phyloP scores from a whole-genome alignment of 176 grass and related monocot genomes.

The Oryza glaberrima region DNA sequence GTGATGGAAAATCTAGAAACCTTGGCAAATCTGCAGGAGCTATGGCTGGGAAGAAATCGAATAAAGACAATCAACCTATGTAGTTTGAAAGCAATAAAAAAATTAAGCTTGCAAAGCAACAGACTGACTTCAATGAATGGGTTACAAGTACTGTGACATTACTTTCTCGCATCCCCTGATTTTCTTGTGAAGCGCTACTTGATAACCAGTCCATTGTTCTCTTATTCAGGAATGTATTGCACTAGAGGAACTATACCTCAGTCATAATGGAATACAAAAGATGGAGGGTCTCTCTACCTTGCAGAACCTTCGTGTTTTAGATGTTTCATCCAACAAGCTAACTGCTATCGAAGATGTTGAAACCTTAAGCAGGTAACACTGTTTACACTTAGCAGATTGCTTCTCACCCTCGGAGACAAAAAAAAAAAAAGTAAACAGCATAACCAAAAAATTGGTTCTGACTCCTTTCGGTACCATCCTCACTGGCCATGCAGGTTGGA shows the following conservation, averaged over 20 bases:
- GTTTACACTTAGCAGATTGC: background rate
- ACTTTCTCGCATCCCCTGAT: background rate
- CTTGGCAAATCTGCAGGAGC: slow-evolving; percentile 77
- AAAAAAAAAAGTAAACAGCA: background rate
- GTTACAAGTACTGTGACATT: slow-evolving; percentile 68
- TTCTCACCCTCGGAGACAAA: background rate
- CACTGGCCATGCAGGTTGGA: slow-evolving; percentile 63
- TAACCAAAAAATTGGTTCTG: slow-evolving; percentile 1
- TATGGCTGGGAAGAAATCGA: slow-evolving; percentile 94
- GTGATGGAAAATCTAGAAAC: slow-evolving; percentile 88
- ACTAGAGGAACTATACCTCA: slow-evolving; percentile 91
- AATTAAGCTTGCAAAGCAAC: slow-evolving; percentile 96
- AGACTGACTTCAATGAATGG: slow-evolving; percentile 77
- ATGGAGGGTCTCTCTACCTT: slow-evolving; percentile 90
- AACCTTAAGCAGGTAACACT: slow-evolving; percentile 68
- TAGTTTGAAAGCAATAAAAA: slow-evolving; percentile 86
- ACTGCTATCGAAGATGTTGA: slow-evolving; percentile 67
- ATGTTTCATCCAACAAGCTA: slow-evolving; percentile 96
- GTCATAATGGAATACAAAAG: slow-evolving; percentile 96
- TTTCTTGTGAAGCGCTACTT: slow-evolving; percentile 8
- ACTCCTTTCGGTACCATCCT: slow-evolving; percentile 21
- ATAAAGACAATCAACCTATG: slow-evolving; percentile 81
- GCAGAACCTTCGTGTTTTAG: slow-evolving; percentile 80
- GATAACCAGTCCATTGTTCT: slow-evolving; percentile 29
- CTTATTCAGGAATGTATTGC: slow-evolving; percentile 67